Base-by-base conservation (phyloP, 345 rosid species). In the Acer negundo region DNA sequence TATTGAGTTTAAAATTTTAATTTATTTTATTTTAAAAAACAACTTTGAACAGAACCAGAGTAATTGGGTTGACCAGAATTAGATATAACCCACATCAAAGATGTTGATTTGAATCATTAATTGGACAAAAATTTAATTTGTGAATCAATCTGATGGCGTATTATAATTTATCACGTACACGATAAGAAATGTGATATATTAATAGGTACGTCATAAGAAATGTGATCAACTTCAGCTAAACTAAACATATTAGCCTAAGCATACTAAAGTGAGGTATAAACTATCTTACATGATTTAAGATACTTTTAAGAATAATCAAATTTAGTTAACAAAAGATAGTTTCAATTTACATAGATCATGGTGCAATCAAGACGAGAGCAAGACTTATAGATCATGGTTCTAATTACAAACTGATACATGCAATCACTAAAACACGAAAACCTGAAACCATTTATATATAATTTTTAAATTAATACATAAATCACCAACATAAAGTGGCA, bases 401-500 rank as follows among this genome's bases (percentile, higher is more conserved):
- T 24, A 56, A n/a, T 56, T 56, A 56, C 38, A 22, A 9, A 26
- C 67, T 62, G 7, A 0, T 31, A 31, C 28, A 31, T 31, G 38
- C 38, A 31, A 31, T 31, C 38, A 31, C 38, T 2, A 31, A 31
- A 31, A 31, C 4, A 31, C 5, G 38, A 28, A 28, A 31, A 31
- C 38, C 38, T 31, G 4, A 31, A 31, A 31, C 38, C 0, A 31
- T 3, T 31, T 31, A 0, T 4, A 31, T 31, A 31, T 31, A 0
- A 3, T 31, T 3, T 2, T 2, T 2, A 31, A 31, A 31, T 28
- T 31, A 31, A 31, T 31, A 31, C 38, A 31, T 26, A 71, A 53
- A 19, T 7, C 12, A 12, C 53, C 22, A 40, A 24, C 44, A 59
- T 26, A 62, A 79, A 26, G 66, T 62, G 76, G 70, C 28, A 71